phyloP scores from a whole-genome alignment of 2,329 filamentous ascomycete species.

The Aspergillus melleus region DNA sequence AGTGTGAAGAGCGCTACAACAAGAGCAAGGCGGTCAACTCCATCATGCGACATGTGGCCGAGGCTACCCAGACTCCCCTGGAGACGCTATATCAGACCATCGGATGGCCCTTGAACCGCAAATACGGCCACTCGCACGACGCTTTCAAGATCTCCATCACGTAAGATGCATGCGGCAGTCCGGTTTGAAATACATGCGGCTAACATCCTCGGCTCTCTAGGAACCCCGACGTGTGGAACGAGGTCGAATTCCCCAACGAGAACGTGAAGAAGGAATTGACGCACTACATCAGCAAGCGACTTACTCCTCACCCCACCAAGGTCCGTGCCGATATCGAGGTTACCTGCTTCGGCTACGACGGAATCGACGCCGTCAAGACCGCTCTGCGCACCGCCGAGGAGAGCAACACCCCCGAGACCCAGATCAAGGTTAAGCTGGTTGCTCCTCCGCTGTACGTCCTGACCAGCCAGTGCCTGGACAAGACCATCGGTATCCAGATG shows the following conservation, averaged over 20 bases:
- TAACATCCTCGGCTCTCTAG: constrained; percentile 44
- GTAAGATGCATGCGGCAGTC: constrained; percentile 49
- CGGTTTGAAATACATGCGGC: constrained; percentile 1
- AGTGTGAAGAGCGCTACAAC: constrained; percentile 99
- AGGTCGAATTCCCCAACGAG: constrained; percentile 83
- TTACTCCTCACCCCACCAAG: constrained; percentile 98
- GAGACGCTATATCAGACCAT: constrained; percentile 92
- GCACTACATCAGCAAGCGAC: constrained; percentile 93
- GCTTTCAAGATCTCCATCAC: constrained; percentile 99
- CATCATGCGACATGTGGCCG: constrained; percentile 97
- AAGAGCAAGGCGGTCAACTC: constrained; percentile 99
- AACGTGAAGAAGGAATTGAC: constrained; percentile 85
- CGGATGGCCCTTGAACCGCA: constrained; percentile 96
- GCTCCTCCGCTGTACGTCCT: constrained; percentile 95
- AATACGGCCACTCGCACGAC: constrained; percentile 93
- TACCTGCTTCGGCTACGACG: constrained; percentile 92
- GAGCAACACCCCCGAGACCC: constrained; percentile 85
- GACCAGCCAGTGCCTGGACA: constrained; percentile 93
- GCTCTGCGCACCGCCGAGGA: constrained; percentile 89
- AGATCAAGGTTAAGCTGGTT: constrained; percentile 98
- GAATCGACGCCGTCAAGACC: constrained; percentile 96
- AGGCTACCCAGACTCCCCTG: constrained; percentile 94
- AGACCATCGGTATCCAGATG: constrained; percentile 77
- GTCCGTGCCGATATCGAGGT: constrained; percentile 97
- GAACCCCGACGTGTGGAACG: constrained; percentile 94